phyloP scores from a whole-genome alignment of 1,139 yeast species.

The Kodamaea arcana region DNA sequence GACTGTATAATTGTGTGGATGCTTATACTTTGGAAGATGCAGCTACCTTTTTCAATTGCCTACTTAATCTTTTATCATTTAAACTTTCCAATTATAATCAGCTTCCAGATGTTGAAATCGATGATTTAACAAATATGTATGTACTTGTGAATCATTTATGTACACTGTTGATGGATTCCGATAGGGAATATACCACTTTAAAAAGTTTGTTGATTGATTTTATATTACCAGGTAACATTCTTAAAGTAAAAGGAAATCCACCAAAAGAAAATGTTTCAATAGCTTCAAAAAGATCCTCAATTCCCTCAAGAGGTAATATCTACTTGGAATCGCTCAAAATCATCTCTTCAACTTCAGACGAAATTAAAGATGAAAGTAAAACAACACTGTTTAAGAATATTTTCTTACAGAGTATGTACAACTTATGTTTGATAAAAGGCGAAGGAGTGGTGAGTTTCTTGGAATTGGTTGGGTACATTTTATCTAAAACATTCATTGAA shows the following conservation, averaged over 20 bases:
- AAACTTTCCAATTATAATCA: slow-evolving; percentile 5
- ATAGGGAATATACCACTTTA: slow-evolving; percentile 2
- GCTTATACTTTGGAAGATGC: slow-evolving; percentile 5
- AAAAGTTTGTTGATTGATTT: slow-evolving; percentile 3
- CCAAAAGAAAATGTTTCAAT: too few relatives aligned
- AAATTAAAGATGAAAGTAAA: slow-evolving; percentile 6
- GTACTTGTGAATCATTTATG: slow-evolving; percentile 9
- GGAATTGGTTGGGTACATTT: slow-evolving; percentile 22
- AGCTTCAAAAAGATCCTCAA: slow-evolving; percentile 12
- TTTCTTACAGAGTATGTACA: slow-evolving; percentile 17
- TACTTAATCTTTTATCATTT: slow-evolving; percentile 8
- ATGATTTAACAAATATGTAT: slow-evolving; percentile 11
- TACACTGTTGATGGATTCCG: slow-evolving; percentile 6
- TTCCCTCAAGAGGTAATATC: too few relatives aligned
- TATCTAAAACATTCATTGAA: slow-evolving; percentile 15
- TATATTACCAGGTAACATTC: slow-evolving; percentile 6
- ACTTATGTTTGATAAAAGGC: slow-evolving; percentile 12
- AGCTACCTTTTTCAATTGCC: slow-evolving; percentile 6
- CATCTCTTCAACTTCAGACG: slow-evolving; percentile 4
- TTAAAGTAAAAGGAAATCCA: neutral
- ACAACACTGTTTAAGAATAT: slow-evolving; percentile 14
- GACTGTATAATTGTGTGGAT: slow-evolving; percentile 5
- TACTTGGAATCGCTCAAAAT: slow-evolving; percentile 14
- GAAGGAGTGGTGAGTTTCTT: slow-evolving; percentile 12
- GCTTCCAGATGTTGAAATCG: slow-evolving; percentile 7